These are phyloP conservation scores for Stagonosporopsis chrysanthemi DNA, from an alignment of 2,329 filamentous ascomycete species.

Conservation along the genomic window DNA sequence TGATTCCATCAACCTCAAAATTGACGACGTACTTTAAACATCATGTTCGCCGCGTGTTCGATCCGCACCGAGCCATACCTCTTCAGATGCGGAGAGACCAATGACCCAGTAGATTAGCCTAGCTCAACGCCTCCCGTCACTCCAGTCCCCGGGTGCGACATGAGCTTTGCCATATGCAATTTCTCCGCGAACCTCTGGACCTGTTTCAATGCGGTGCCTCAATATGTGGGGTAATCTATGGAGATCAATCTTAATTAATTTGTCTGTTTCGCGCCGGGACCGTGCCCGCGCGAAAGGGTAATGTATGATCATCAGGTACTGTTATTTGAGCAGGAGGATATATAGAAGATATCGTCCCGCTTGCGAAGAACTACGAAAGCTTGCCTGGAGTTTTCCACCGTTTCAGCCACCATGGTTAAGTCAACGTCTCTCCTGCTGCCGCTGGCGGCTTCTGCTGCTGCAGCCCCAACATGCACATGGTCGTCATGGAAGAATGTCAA, in stretches of 20 bases:
- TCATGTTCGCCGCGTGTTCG: background rate
- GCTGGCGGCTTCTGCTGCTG: constrained; percentile 30
- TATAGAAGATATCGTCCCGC: constrained; percentile 11
- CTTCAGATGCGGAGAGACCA: constrained; percentile 25
- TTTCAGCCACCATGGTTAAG: constrained; percentile 30
- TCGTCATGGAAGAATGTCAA: constrained; percentile 44
- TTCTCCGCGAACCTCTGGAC: constrained; percentile 27
- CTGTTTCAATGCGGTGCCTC: constrained; percentile 9
- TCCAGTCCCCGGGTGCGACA: background rate
- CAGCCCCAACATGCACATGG: constrained; percentile 38
- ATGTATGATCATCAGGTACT: constrained; percentile 22
- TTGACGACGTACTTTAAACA: background rate
- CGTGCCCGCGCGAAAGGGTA: constrained; percentile 23
- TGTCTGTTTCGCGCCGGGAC: constrained; percentile 32
- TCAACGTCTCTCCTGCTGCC: constrained; percentile 32
- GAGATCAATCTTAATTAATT: constrained; percentile 38
- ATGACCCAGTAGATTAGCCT: constrained; percentile 3
- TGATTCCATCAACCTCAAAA: background rate
- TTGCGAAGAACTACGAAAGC: background rate
- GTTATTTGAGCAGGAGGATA: constrained; percentile 16
- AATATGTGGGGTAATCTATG: constrained; percentile 31
- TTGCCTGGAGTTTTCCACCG: background rate
- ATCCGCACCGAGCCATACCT: constrained; percentile 14
- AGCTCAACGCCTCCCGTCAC: constrained; percentile 5
- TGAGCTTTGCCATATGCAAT: constrained; percentile 17